Percentiles rank a stretch among this genome's conserved stretches.
These are phyloP conservation scores for Paracamarosporium sp. DNA, from an alignment of 2,329 filamentous ascomycete genomes.

Conservation along the genomic window DNA sequence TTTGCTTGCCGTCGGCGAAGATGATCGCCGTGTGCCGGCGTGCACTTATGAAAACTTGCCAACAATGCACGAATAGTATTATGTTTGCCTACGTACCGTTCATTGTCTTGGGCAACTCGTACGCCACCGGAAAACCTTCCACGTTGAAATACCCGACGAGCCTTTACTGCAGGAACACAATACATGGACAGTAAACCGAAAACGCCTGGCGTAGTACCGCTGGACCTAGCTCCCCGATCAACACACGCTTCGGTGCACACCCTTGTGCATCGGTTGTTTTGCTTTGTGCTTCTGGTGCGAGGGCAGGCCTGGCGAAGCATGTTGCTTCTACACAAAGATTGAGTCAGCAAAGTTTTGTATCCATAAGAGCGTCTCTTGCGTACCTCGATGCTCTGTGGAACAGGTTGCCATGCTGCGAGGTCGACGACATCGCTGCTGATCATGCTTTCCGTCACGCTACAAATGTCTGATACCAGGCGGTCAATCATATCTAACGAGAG, in stretches of 20 bases:
- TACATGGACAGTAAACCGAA: background rate
- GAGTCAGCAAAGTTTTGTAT: background rate
- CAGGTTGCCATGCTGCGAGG: constrained; percentile 56
- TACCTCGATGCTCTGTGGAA: constrained; percentile 46
- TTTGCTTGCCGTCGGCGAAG: background rate
- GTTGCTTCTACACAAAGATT: constrained; percentile 39
- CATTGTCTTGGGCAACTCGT: background rate
- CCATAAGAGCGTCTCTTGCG: background rate
- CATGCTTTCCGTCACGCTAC: constrained; percentile 65
- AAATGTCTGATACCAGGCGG: constrained; percentile 66
- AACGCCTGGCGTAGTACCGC: background rate
- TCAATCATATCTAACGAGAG: constrained; percentile 74
- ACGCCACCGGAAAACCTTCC: background rate
- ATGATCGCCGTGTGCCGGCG: background rate
- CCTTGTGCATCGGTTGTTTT: constrained; percentile 53
- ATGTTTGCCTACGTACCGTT: background rate
- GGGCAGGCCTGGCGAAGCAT: constrained; percentile 44
- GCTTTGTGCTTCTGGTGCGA: constrained; percentile 53
- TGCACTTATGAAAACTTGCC: background rate
- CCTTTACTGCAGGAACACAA: background rate
- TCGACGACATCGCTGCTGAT: constrained; percentile 63
- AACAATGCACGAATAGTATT: background rate
- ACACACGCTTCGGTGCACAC: constrained; percentile 58
- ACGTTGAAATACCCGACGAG: background rate
- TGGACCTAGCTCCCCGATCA: constrained; percentile 24